Percentiles rank a stretch among this genome's conserved stretches.
Conservation (phyloP, 2,329 filamentous ascomycete genomes). For the Myriosclerotinia duriaeana region DNA sequence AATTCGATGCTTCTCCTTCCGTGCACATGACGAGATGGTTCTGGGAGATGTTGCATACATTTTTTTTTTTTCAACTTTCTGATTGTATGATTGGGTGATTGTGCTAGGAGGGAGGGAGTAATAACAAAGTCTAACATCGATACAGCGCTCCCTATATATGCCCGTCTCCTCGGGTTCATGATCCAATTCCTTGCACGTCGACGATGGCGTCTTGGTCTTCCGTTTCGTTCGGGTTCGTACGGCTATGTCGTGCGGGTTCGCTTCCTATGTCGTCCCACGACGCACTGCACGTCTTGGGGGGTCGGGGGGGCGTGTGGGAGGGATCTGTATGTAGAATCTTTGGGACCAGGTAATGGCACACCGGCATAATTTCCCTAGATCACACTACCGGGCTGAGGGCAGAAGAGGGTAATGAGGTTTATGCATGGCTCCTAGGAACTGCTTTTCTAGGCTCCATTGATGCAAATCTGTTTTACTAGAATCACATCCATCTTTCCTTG, state of each 20-base stretch:
- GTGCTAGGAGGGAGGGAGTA: no score
- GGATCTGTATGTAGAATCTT: background rate
- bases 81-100: no score
- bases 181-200: slow-evolving; percentile 10
- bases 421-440: background rate
- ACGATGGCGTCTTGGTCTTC: background rate
- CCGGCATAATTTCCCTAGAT: background rate
- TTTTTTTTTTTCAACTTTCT: no score
- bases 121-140: slow-evolving; percentile 16
- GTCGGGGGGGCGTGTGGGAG: background rate
- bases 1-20: no score
- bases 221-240: background rate
- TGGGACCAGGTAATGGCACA: background rate
- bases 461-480: slow-evolving; percentile 2
- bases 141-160: slow-evolving; percentile 9
- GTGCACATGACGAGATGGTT: no score
- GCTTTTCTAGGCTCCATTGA: slow-evolving; percentile 9
- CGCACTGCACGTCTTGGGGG: no score
- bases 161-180: slow-evolving; percentile 9
- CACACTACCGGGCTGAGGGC: slow-evolving; percentile 8
- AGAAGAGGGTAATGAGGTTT: background rate
- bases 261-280: background rate
- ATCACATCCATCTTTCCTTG: slow-evolving; percentile 17
- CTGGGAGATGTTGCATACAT: no score
- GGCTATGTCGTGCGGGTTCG: background rate